These are phyloP conservation scores for Exophiala dermatitidis DNA, from an alignment of 2,329 filamentous ascomycete species.

Conservation along the genomic window DNA sequence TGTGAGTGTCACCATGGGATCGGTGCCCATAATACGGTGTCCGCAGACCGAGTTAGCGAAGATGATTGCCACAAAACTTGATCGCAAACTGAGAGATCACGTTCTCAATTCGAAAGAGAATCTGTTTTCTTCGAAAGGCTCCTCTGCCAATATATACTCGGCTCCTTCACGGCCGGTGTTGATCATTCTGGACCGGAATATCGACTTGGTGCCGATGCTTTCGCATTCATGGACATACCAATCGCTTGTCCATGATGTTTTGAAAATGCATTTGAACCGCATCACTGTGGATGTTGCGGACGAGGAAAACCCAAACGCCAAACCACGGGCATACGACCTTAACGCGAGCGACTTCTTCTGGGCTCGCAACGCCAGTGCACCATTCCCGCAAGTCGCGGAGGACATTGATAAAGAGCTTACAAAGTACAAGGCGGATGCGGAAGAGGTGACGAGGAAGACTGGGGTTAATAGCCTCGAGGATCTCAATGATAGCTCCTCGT, in stretches of 20 bases:
- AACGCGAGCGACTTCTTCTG: conserved; percentile 92
- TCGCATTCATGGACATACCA: conserved; percentile 93
- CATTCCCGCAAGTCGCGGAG: conserved; percentile 93
- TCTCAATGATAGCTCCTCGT: conserved; percentile 78
- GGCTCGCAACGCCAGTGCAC: conserved; percentile 80
- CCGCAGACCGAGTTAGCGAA: conserved; percentile 89
- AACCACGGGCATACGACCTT: conserved; percentile 85
- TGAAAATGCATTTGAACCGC: conserved; percentile 77
- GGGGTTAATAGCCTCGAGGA: conserved; percentile 90
- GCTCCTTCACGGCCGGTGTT: conserved; percentile 76
- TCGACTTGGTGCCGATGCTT: conserved; percentile 96
- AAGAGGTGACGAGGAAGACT: conserved; percentile 89
- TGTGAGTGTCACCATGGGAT: conserved; percentile 95
- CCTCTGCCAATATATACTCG: conserved; percentile 44
- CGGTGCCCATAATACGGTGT: conserved; percentile 91
- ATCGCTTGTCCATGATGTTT: conserved; percentile 71
- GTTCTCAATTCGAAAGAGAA: conserved; percentile 97
- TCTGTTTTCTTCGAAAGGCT: conserved; percentile 70
- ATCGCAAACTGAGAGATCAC: conserved; percentile 91
- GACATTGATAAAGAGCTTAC: conserved; percentile 91
- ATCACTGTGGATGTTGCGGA: conserved; percentile 83
- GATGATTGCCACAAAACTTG: conserved; percentile 86
- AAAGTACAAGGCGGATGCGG: conserved; percentile 90
- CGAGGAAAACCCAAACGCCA: conserved; percentile 61
- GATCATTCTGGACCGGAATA: conserved; percentile 87